Evolutionary conservation across 257 asterid genomes (phyloP), one percentile per base, ranked within the genome.

Genomic region (Solanum medicagineum): DNA sequence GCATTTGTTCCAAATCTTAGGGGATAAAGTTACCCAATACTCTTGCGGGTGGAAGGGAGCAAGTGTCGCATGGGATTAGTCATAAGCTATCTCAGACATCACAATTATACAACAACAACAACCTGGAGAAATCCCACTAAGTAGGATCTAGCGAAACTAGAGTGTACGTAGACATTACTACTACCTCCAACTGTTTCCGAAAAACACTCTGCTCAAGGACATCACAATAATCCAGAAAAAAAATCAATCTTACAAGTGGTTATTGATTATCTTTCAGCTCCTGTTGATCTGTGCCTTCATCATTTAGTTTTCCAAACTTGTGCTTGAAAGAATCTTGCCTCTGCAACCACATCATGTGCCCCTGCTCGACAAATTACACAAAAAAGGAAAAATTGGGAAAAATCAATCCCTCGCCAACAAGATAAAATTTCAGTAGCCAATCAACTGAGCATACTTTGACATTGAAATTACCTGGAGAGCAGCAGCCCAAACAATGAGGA

Each of bases 281-380:
- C 59, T 75, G 89, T 89, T 65, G 86, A 53, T 87, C 88, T 14
- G 85, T 49, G 13, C 85, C 87, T 44, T 86, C 81, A 19, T 79
- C 89, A 44, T 84, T 81, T 60, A 87, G 79, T 69, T 84, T 80
- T 84, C 95, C 92, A 84, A 95, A 95, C 84, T 93, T 95, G 85
- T 93, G 91, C 92, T 90, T 92, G 90, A 94, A 95, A 53, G 98
- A 84, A 59, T 95, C 98, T 87, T 94, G 99, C 89, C 91, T 93
- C 91, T 92, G 90, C 56, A 95, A 36, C 98, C 98, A 94, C 97
- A 93, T 92, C 96, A 95, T 92, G 71, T 95, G 98, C 77, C 97
- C 98, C 99, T 95, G 89, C 71, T 15, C 36, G 26, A 10, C 17
- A 40, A 59, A 20, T 60, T 59, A 16, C 53, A 87, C 29, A 45